phyloP scores from a whole-genome alignment of 805 yeast genomes.

The Metschnikowia baotianmanensis region DNA sequence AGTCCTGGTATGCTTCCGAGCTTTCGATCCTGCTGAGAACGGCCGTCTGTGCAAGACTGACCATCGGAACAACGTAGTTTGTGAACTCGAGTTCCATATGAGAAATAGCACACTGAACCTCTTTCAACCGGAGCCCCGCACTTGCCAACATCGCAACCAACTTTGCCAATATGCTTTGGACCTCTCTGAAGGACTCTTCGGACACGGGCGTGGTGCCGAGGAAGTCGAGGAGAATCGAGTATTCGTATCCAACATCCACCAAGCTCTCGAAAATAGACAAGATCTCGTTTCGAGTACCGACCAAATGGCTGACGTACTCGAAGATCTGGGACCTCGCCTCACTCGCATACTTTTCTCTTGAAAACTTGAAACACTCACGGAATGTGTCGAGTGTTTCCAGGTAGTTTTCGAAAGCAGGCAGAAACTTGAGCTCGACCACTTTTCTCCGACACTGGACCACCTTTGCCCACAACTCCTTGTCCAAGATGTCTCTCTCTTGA shows the following conservation, averaged over 20 bases:
- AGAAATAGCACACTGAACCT: neutral
- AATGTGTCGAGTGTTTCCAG: conserved; percentile 1
- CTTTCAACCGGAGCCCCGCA: neutral
- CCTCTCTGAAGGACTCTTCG: neutral
- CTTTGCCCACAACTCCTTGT: neutral
- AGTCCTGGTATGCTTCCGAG: neutral
- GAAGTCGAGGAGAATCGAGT: neutral
- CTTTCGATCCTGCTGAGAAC: conserved; percentile 1
- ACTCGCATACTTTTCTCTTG: neutral
- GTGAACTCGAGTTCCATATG: neutral
- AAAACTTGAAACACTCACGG: conserved; percentile 1
- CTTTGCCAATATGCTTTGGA: neutral
- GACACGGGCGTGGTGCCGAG: neutral
- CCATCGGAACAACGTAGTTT: conserved; percentile 1
- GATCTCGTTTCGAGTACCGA: neutral
- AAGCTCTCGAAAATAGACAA: neutral
- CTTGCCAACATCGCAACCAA: neutral
- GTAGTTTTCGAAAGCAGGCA: neutral
- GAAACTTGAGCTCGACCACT: neutral
- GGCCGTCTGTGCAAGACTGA: neutral
- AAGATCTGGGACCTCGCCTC: conserved; percentile 1
- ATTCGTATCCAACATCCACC: neutral
- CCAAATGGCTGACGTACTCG: neutral
- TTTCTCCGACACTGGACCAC: neutral
- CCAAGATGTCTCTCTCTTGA: neutral